Evolutionary conservation across 2,329 filamentous ascomycete genomes (phyloP).

Genomic region (Aspergillus intermedius): DNA sequence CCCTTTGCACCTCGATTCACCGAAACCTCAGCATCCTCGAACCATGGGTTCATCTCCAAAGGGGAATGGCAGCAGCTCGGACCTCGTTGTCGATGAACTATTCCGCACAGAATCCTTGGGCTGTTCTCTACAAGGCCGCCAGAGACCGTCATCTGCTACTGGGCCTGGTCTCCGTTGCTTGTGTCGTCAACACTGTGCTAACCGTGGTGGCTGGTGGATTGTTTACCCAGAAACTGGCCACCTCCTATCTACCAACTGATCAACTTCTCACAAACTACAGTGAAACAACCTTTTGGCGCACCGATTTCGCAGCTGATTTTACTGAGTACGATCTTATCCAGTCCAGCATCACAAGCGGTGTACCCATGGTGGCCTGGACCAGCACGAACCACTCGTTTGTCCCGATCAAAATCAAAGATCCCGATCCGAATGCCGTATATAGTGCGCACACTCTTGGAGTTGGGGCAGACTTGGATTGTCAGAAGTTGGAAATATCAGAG

Average conservation of each 20-base stretch:
- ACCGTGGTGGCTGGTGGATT: constrained; percentile 27
- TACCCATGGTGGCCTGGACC: constrained; percentile 27
- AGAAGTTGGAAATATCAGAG: constrained; percentile 11
- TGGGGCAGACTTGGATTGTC: constrained; percentile 21
- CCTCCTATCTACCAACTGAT: constrained; percentile 18
- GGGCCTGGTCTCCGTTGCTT: constrained; percentile 23
- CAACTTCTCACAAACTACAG: constrained; percentile 25
- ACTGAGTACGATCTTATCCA: constrained; percentile 31
- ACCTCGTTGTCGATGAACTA: constrained; percentile 28
- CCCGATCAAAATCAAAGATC: constrained; percentile 17
- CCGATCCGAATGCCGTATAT: constrained; percentile 18
- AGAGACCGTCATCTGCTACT: constrained; percentile 23
- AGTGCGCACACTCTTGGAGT: constrained; percentile 23
- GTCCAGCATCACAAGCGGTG: constrained; percentile 28
- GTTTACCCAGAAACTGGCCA: constrained; percentile 26
- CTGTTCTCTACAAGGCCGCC: constrained; percentile 22
- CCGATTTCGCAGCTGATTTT: constrained; percentile 27
- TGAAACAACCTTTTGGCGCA: constrained; percentile 20
- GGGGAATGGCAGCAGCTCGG: constrained; percentile 20
- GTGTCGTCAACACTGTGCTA: constrained; percentile 23
- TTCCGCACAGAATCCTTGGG: constrained; percentile 26
- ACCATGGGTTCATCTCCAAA: constrained; percentile 30
- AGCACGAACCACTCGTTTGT: constrained; percentile 26
- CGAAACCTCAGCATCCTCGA: constrained; percentile 29
- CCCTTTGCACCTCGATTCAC: constrained; percentile 28